phyloP scores from a whole-genome alignment of 2,329 filamentous ascomycete genomes.

The Dryadomyces quercivorus region DNA sequence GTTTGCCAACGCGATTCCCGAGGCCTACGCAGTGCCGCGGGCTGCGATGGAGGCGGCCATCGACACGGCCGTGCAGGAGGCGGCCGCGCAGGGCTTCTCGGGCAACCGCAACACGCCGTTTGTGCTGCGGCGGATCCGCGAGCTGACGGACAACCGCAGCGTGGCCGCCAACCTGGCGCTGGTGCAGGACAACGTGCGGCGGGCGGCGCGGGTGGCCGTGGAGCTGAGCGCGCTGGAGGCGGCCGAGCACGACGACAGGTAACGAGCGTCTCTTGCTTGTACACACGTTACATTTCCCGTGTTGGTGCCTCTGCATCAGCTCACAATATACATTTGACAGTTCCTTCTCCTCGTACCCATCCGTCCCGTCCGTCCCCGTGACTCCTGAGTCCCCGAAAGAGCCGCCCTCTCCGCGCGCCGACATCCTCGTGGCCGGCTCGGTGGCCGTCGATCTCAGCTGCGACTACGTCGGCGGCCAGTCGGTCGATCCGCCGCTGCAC shows the following conservation, averaged over 20 bases:
- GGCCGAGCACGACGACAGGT: slow-evolving; percentile 2
- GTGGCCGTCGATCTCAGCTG: slow-evolving; percentile 81
- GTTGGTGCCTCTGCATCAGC: background rate
- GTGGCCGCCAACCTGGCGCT: slow-evolving; percentile 61
- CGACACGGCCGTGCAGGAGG: slow-evolving; percentile 53
- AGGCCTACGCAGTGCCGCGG: slow-evolving; percentile 55
- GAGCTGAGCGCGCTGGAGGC: slow-evolving; percentile 24
- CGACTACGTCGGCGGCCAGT: slow-evolving; percentile 43
- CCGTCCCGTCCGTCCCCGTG: no score
- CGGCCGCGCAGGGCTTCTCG: slow-evolving; percentile 48
- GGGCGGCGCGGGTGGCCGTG: slow-evolving; percentile 41
- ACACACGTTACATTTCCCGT: background rate
- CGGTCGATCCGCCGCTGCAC: slow-evolving; percentile 39
- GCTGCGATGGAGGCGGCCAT: slow-evolving; percentile 60
- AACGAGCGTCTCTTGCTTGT: background rate
- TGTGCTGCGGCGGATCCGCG: slow-evolving; percentile 65
- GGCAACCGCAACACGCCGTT: slow-evolving; percentile 79
- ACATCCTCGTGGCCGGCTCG: slow-evolving; percentile 82
- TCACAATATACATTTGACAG: background rate
- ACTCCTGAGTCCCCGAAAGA: background rate
- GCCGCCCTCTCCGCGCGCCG: slow-evolving; percentile 20
- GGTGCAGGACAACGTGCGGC: slow-evolving; percentile 39
- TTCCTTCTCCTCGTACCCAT: background rate
- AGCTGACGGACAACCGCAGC: slow-evolving; percentile 61
- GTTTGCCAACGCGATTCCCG: slow-evolving; percentile 81